phyloP scores from a whole-genome alignment of 345 rosid genomes.

The Excoecaria cochinchinensis region DNA sequence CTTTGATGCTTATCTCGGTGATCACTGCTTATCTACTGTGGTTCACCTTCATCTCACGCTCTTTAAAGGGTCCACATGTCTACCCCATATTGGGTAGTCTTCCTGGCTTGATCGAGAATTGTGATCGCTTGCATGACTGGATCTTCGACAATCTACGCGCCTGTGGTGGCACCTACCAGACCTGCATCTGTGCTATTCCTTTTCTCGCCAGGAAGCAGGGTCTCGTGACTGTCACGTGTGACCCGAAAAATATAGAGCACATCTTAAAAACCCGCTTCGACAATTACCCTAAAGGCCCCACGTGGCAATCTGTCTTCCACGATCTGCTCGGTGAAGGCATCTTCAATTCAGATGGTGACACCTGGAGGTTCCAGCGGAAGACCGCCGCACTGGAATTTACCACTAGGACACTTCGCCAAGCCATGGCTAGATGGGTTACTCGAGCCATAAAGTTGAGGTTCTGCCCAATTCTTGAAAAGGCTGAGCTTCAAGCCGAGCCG shows the following conservation, averaged over 20 bases:
- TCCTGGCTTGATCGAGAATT: constrained; percentile 82
- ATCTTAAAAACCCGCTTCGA: constrained; percentile 80
- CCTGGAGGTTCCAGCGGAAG: constrained; percentile 94
- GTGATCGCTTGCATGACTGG: constrained; percentile 96
- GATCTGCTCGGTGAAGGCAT: constrained; percentile 92
- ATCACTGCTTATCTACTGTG: constrained; percentile 75
- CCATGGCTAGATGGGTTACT: constrained; percentile 96
- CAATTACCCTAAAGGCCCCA: constrained; percentile 95
- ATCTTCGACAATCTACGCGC: constrained; percentile 90
- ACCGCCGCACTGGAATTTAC: constrained; percentile 98
- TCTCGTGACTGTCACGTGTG: constrained; percentile 96
- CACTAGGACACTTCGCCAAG: constrained; percentile 92
- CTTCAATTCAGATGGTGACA: constrained; percentile 88
- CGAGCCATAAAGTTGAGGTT: constrained; percentile 70
- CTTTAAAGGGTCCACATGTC: constrained; percentile 81
- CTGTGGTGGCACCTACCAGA: constrained; percentile 95
- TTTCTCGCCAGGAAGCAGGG: constrained; percentile 82
- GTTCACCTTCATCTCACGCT: constrained; percentile 86
- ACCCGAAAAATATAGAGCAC: constrained; percentile 83
- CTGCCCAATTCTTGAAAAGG: constrained; percentile 62
- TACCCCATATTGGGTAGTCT: constrained; percentile 93
- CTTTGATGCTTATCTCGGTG: constrained; percentile 57
- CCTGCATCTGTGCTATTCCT: constrained; percentile 89
- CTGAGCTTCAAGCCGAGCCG: constrained; percentile 47
- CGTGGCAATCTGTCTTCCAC: constrained; percentile 94